Conservation (phyloP, 768 basidiomycete species). For the Russula brevipes region DNA sequence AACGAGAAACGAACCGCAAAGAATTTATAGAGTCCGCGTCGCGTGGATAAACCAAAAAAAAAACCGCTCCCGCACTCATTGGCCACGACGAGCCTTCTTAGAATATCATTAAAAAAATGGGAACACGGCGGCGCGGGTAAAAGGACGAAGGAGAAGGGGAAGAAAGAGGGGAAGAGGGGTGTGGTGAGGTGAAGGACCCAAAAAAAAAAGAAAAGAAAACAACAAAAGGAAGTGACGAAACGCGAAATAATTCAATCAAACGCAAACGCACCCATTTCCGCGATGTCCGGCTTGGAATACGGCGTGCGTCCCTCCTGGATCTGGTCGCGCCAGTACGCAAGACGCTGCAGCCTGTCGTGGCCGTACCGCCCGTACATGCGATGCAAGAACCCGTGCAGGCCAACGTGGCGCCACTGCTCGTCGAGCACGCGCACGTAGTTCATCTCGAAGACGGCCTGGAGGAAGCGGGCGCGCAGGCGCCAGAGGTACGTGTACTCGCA, state of each 20-base stretch:
- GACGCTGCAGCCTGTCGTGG: slow-evolving; percentile 8
- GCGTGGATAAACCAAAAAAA: too few species aligned
- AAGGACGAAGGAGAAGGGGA: too few species aligned
- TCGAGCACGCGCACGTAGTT: slow-evolving; percentile 3
- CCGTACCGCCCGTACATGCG: slow-evolving; percentile 15
- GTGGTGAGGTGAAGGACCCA: background rate
- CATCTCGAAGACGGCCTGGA: slow-evolving; percentile 13
- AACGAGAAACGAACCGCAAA: too few species aligned
- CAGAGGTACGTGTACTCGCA: slow-evolving; percentile 15
- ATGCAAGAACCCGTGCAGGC: slow-evolving; percentile 14
- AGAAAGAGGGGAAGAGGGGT: too few species aligned
- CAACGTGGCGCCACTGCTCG: slow-evolving; percentile 4
- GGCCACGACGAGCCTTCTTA: background rate
- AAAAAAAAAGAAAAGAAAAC: background rate
- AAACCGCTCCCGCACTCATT: background rate
- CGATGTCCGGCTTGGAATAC: slow-evolving; percentile 4
- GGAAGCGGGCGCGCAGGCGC: slow-evolving; percentile 11
- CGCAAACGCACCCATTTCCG: slow-evolving; percentile 10
- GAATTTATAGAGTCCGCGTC: too few species aligned
- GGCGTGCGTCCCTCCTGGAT: slow-evolving; percentile 1
- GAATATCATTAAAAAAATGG: too few species aligned
- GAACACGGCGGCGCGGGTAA: too few species aligned
- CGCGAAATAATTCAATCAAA: too few species aligned
- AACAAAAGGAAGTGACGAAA: too few species aligned
- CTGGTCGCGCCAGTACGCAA: slow-evolving; percentile 12